Evolutionary conservation across 345 rosid species (phyloP).

Genomic region (Leavenworthia alabamica): DNA sequence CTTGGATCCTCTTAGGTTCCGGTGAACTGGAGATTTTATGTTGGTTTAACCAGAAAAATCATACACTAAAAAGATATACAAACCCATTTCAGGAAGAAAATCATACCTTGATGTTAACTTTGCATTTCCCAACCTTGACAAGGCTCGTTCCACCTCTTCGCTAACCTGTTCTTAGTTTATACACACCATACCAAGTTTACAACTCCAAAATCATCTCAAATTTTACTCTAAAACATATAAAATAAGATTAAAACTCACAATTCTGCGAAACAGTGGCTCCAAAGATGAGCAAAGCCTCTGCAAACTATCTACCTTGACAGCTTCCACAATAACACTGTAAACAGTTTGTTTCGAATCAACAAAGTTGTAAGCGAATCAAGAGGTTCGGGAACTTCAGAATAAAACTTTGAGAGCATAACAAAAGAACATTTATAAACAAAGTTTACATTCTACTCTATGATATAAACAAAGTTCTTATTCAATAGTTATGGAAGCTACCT

Average conservation of each 20-base stretch:
- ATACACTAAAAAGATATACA: neutral
- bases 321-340: slow-evolving; percentile 88
- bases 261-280: slow-evolving; percentile 92
- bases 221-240: neutral
- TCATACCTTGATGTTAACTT: slow-evolving; percentile 48
- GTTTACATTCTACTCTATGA: slow-evolving; percentile 1
- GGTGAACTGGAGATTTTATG: slow-evolving; percentile 38
- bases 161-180: slow-evolving; percentile 51
- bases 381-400: neutral
- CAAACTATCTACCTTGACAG: slow-evolving; percentile 87
- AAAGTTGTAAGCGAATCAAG: neutral
- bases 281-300: slow-evolving; percentile 86
- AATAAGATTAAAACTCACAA: slow-evolving; percentile 45
- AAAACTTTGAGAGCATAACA: neutral
- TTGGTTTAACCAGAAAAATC: neutral
- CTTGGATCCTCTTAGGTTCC: slow-evolving; percentile 52
- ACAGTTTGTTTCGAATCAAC: slow-evolving; percentile 13
- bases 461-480: slow-evolving; percentile 1
- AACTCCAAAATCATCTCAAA: neutral
- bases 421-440: neutral
- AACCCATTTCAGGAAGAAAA: neutral
- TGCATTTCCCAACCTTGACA: slow-evolving; percentile 59
- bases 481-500: slow-evolving; percentile 42
- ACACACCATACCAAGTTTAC: slow-evolving; percentile 5
- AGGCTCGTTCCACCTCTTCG: slow-evolving; percentile 89